Base-by-base conservation (phyloP, 768 basidiomycete species). In the Lactarius psammicola region DNA sequence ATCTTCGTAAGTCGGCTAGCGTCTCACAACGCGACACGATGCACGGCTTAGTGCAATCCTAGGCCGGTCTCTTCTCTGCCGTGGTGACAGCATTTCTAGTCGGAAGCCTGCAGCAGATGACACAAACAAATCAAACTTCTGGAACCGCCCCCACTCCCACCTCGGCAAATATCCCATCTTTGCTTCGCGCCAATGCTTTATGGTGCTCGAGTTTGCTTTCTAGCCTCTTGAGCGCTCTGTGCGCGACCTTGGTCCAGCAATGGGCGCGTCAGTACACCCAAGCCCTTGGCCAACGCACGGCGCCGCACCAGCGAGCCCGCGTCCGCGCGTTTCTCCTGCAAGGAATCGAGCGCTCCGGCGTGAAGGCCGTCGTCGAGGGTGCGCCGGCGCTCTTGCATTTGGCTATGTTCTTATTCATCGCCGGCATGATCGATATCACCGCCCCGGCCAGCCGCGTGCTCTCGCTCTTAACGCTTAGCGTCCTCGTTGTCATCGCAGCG, bases 21-120 rank as follows among this genome's bases (percentile, higher is more conserved):
- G n/a, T 38, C 38, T 55, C 15, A 11, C 23, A 30, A 20, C 17
- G n/a, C 59, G 10, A 26, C 13, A 7, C 23, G 36, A 58, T 36
- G 36, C 31, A 53, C 51, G 18, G 8, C 23, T 55, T 18, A n/a
- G 7, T 11, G 2, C 15, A 9, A 38, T 7, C 26, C 30, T 49
- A 71, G 71, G 70, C 71, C 0, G 71, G 71, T 56, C 62, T 72
- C 6, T 71, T 72, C 61, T 70, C 71, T 26, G 70, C 70, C 2
- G 70, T 71, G 10, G 54, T 69, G 17, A 72, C 71, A 2, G 66
- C 68, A 8, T 69, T 72, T 51, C 58, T 69, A 36, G 55, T 71
- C 53, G 56, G 65, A 38, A 65, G 70, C n/a, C 66, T 67, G 26
- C 57, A 71, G 49, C 55, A 30, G 20, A 55, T 64, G 28, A 56